A percentile compares a stretch with the other conserved stretches of the same genome.
Conservation (phyloP, 2,329 filamentous ascomycete genomes). For the Hymenoscyphus fraxineus region DNA sequence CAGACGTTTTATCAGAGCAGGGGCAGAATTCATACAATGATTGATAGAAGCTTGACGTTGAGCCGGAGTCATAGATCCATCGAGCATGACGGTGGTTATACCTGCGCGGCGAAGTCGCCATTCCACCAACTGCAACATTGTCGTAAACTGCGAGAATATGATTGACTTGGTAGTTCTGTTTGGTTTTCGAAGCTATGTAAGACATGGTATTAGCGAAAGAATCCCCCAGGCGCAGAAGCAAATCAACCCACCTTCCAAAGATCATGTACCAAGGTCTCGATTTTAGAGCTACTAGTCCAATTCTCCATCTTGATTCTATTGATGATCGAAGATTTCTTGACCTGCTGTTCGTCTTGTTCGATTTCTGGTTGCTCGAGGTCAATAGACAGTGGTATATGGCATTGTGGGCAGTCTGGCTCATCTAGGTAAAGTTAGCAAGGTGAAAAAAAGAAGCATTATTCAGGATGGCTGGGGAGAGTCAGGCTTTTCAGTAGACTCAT, state of each 20-base stretch:
- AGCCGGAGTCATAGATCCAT: constrained; percentile 93
- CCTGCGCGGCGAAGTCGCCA: constrained; percentile 96
- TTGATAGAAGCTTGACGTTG: constrained; percentile 92
- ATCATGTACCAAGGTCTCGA: constrained; percentile 92
- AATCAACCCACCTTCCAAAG: constrained; percentile 76
- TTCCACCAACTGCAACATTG: constrained; percentile 94
- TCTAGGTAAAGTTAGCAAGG: constrained; percentile 36
- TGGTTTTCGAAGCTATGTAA: no score
- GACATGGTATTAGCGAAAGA: no score
- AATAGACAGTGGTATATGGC: constrained; percentile 84
- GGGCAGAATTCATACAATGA: constrained; percentile 54
- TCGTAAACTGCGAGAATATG: constrained; percentile 68
- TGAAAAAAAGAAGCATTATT: no score
- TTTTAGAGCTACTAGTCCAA: constrained; percentile 97
- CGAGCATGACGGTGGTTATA: constrained; percentile 96
- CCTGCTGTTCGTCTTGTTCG: constrained; percentile 78
- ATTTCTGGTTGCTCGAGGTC: constrained; percentile 95
- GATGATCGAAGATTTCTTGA: constrained; percentile 97
- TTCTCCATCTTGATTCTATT: constrained; percentile 99
- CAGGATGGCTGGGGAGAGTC: no score
- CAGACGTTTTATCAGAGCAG: no score
- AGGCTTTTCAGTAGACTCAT: no score
- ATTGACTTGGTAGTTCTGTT: no score
- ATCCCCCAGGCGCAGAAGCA: no score
- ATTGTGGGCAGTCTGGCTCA: constrained; percentile 75